These are phyloP conservation scores for Metarhizium album DNA, from an alignment of 2,329 filamentous ascomycete species.

Conservation along the genomic window DNA sequence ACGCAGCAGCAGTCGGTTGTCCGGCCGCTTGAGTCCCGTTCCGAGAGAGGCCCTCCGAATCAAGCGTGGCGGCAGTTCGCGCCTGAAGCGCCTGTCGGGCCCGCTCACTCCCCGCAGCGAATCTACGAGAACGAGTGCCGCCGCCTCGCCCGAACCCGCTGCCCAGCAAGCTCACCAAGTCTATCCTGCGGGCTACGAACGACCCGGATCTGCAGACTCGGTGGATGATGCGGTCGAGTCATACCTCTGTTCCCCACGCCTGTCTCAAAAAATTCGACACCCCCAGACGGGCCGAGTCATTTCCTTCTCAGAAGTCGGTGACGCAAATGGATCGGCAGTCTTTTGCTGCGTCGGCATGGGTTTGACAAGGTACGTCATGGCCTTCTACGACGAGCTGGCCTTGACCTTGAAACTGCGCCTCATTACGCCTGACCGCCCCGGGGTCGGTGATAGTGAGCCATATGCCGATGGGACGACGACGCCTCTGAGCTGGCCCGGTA, in stretches of 20 bases:
- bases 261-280: constrained; percentile 82
- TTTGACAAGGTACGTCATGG: constrained; percentile 86
- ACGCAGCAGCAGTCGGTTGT: constrained; percentile 31
- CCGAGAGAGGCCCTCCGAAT: constrained; percentile 30
- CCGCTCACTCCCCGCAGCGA: constrained; percentile 32
- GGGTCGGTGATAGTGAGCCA: constrained; percentile 82
- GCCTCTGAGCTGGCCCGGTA: constrained; percentile 88
- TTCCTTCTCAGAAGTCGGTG: constrained; percentile 93
- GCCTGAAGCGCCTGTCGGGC: constrained; percentile 46
- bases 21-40: constrained; percentile 39
- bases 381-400: constrained; percentile 94
- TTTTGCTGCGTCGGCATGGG: constrained; percentile 99
- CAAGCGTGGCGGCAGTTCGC: constrained; percentile 48
- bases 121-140: constrained; percentile 19
- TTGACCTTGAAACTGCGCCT: constrained; percentile 77
- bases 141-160: constrained; percentile 15
- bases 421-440: constrained; percentile 88
- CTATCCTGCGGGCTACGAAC: constrained; percentile 49
- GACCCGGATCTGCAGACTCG: constrained; percentile 71
- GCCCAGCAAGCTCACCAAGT: constrained; percentile 15
- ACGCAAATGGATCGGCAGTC: constrained; percentile 81
- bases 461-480: constrained; percentile 74
- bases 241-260: constrained; percentile 70
- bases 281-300: constrained; percentile 80
- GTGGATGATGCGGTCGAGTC: constrained; percentile 79